Percentiles rank a stretch among this genome's conserved stretches.
Evolutionary conservation across 257 asterid genomes (phyloP).

Genomic region (Mitragyna speciosa): DNA sequence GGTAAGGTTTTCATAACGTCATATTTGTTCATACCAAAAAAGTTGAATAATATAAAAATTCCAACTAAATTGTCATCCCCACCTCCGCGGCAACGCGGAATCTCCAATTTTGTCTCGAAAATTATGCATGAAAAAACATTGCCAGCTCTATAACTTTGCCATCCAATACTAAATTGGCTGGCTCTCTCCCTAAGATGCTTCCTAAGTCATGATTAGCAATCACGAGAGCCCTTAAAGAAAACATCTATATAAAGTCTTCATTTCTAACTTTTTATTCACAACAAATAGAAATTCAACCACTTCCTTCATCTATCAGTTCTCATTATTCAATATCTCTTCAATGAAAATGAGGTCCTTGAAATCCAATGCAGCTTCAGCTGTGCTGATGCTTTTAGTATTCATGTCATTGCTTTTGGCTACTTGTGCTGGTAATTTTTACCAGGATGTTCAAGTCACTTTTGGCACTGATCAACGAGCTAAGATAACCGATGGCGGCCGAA

Average conservation of each 20-base stretch:
- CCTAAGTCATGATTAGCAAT: not conserved
- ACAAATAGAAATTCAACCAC: not conserved
- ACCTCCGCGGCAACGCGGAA: conserved; percentile 10
- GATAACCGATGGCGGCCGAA: conserved; percentile 15
- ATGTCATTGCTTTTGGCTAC: conserved; percentile 1
- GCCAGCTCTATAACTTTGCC: conserved; percentile 18
- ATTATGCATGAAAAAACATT: conserved; percentile 9
- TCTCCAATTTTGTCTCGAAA: not conserved
- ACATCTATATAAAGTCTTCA: not conserved
- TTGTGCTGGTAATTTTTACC: conserved; percentile 15
- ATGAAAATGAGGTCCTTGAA: not conserved
- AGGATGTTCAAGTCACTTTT: not conserved
- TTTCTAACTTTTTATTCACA: not conserved
- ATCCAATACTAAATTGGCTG: not conserved
- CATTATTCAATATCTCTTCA: not conserved
- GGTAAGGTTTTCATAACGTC: not conserved
- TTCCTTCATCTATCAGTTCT: not conserved
- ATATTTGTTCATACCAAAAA: not conserved
- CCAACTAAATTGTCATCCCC: not conserved
- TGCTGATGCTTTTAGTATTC: conserved; percentile 1
- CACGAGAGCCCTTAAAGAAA: not conserved
- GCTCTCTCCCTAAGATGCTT: conserved; percentile 9
- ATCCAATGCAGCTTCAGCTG: not conserved
- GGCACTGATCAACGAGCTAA: conserved; percentile 20
- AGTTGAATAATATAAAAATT: not conserved